These are phyloP conservation scores for Astragalus membranaceus DNA, from an alignment of 306 rosid genomes.

Conservation along the genomic window DNA sequence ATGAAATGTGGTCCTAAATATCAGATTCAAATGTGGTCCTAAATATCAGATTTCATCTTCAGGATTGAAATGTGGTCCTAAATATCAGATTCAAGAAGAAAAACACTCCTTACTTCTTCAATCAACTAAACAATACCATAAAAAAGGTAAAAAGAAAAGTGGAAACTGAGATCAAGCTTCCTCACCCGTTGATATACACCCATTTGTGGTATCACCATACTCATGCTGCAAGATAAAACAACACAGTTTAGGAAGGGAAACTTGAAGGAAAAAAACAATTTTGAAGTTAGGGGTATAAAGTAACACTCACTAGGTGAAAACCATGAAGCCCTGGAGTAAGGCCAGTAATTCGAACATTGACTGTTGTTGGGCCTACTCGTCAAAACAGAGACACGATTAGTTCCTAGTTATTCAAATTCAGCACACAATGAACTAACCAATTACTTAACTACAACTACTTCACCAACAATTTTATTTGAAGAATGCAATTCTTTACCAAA, in stretches of 20 bases:
- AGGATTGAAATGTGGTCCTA: constrained; percentile 93
- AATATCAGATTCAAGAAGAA: constrained; percentile 14
- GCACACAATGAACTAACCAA: not conserved
- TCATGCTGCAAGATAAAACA: constrained; percentile 59
- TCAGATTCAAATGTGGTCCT: no score
- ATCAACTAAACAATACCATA: not conserved
- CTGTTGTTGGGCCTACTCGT: constrained; percentile 73
- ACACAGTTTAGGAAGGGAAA: not conserved
- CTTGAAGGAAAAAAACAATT: not conserved
- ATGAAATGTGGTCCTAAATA: no score
- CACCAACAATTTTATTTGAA: not conserved
- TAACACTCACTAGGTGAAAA: constrained; percentile 69
- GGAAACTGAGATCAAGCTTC: not conserved
- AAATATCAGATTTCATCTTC: constrained; percentile 75
- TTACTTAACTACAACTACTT: not conserved
- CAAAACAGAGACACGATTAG: constrained; percentile 13
- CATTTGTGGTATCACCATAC: constrained; percentile 95
- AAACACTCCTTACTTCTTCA: not conserved
- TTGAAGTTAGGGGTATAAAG: not conserved
- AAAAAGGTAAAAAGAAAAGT: not conserved
- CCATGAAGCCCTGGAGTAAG: constrained; percentile 87
- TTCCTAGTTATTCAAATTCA: constrained; percentile 4
- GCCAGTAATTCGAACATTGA: constrained; percentile 75
- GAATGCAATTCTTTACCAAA: not conserved
- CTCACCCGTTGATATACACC: constrained; percentile 88